Base-by-base conservation (phyloP, 768 basidiomycete species). In the Tricholoma hemisulphureum region DNA sequence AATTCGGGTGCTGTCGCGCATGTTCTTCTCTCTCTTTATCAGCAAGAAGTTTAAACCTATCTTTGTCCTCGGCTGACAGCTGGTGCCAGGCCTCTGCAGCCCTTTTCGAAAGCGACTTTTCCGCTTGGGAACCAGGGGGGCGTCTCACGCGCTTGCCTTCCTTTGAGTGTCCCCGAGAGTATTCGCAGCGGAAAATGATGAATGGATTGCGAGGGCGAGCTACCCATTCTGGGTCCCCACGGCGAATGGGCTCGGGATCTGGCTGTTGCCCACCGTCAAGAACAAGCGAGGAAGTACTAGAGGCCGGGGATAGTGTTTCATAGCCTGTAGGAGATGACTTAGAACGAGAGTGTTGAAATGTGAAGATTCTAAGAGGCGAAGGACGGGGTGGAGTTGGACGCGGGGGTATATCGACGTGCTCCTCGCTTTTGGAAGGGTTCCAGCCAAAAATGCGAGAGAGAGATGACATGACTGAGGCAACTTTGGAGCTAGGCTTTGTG, bases 21-120 rank as follows among this genome's bases (percentile, higher is more conserved):
- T 90, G 88, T 57, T 83, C 80, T 51, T 75, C 75, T 56, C 80
- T 80, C 74, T 86, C 86, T 58, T 69, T 61, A 37, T 80, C 79
- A 1, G 88, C 86, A n/a, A 80, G 73, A 7, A 67, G 63, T 63
- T 80, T 78, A 75, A 77, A 90, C 55, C 69, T 73, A 16, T 78
- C 67, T 60, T 73, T 82, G 55, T 83, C 81, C 41, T 77, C 75
- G 0, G 64, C 56, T 0, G 81, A 59, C 13, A 92, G 77, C 57
- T 79, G 73, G 35, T 78, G 79, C 93, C 93, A 95, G 28, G 88
- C 85, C 52, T 86, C 85, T 0, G 83, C 86, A 0, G 91, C 91
- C 48, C 88, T 81, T 63, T 88, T 87, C n/a, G 88, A 91, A 35
- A 93, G 79, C 1, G 83, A 79, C 67, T 84, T 83, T 58, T 81